Evolutionary conservation across 768 basidiomycete species (phyloP).

Genomic region (Pleurotus cornucopiae): DNA sequence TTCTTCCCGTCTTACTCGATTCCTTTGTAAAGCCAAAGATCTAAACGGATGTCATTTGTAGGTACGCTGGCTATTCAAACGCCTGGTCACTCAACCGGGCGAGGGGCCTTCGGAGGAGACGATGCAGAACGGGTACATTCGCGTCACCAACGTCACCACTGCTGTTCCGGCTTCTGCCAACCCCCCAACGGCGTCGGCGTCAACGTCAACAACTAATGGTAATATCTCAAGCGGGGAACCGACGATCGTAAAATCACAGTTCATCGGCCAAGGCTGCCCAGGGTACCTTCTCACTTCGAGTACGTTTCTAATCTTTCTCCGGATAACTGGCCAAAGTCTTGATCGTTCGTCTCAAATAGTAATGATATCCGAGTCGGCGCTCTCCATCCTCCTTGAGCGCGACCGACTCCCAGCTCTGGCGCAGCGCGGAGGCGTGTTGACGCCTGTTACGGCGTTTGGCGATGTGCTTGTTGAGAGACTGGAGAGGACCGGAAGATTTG

Average conservation of each 20-base stretch:
- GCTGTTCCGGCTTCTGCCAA: constrained; percentile 35
- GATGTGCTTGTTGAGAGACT: constrained; percentile 69
- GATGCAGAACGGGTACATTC: constrained; percentile 56
- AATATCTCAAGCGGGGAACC: constrained; percentile 8
- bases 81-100: constrained; percentile 47
- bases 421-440: constrained; percentile 72
- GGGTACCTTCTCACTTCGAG: constrained; percentile 61
- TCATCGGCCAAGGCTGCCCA: constrained; percentile 73
- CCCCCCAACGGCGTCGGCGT: too few species aligned
- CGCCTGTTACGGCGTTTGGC: constrained; percentile 80
- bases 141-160: constrained; percentile 67
- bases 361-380: constrained; percentile 76
- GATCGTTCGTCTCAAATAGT: constrained; percentile 31
- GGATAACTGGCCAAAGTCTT: not conserved
- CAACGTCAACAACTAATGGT: too few species aligned
- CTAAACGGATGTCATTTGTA: constrained; percentile 17
- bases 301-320: constrained; percentile 22
- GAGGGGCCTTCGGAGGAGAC: constrained; percentile 61
- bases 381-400: constrained; percentile 58
- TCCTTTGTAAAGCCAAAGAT: not conserved
- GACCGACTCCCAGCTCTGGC: constrained; percentile 55
- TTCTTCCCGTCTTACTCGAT: not conserved
- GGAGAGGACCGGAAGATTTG: constrained; percentile 49
- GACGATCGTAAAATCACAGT: constrained; percentile 52
- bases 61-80: constrained; percentile 56